Evolutionary conservation across 225 moss, liverwort and hornwort species (phyloP).

Genomic region (Antitrichia curtipendula): DNA sequence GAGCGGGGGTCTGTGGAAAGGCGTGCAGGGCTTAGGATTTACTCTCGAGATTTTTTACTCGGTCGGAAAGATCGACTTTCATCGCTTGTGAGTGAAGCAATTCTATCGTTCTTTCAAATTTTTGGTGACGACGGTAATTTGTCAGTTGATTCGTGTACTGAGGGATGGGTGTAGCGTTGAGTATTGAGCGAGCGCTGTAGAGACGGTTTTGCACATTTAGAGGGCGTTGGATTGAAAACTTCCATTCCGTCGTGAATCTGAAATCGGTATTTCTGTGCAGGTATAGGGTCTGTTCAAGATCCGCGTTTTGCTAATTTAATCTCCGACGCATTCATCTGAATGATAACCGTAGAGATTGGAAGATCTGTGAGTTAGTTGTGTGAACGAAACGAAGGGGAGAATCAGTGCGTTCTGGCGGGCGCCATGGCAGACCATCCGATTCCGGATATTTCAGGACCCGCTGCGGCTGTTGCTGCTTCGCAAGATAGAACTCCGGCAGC

Average conservation of each 20-base stretch:
- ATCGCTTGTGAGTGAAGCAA: background rate
- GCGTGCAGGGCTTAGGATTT: background rate
- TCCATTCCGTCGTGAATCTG: background rate
- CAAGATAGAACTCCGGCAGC: background rate
- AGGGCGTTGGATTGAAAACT: background rate
- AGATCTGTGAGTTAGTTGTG: background rate
- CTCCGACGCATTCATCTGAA: background rate
- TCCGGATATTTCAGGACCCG: slow-evolving; percentile 23
- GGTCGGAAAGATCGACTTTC: background rate
- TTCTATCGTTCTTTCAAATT: background rate
- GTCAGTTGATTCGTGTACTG: background rate
- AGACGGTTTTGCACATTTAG: background rate
- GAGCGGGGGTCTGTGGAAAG: background rate
- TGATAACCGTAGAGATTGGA: background rate
- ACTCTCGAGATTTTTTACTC: background rate
- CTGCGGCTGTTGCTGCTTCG: background rate
- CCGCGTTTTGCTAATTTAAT: background rate
- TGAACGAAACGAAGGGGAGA: background rate
- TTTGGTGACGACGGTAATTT: background rate
- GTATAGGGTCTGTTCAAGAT: background rate
- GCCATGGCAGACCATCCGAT: slow-evolving; percentile 30
- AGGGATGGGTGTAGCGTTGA: background rate
- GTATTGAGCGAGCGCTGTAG: background rate
- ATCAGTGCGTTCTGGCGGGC: background rate
- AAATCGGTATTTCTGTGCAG: background rate